Percentiles rank a stretch among this genome's conserved stretches.
These are phyloP conservation scores for Corylus americana DNA, from an alignment of 306 rosid species.

Conservation along the genomic window DNA sequence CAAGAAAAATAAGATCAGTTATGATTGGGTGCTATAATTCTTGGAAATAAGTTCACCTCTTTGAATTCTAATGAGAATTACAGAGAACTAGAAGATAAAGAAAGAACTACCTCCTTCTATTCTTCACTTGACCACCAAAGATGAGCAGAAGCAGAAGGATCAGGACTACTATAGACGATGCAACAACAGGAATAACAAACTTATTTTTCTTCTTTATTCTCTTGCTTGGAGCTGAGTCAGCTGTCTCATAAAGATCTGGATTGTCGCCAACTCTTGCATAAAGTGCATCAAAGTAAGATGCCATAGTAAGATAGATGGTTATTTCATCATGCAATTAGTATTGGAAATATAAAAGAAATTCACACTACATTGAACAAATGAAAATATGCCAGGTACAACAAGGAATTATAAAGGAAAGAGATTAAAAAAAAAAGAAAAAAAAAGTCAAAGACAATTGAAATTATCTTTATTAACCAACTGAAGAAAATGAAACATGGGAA, in stretches of 20 bases:
- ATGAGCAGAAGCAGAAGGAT: constrained; percentile 8
- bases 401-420: background rate
- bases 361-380: too few species aligned
- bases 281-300: background rate
- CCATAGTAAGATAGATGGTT: background rate
- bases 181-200: constrained; percentile 31
- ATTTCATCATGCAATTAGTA: background rate
- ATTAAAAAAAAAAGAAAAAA: too few species aligned
- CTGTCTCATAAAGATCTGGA: constrained; percentile 5
- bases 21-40: background rate
- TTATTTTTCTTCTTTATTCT: constrained; percentile 3
- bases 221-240: constrained; percentile 5
- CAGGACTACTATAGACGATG: constrained; percentile 10
- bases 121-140: constrained; percentile 6
- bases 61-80: background rate
- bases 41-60: background rate
- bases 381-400: background rate
- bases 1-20: background rate
- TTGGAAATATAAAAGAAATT: too few species aligned
- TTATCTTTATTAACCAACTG: background rate
- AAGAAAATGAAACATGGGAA: background rate
- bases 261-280: constrained; percentile 33
- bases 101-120: constrained; percentile 14
- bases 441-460: background rate
- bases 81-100: background rate